A percentile compares a stretch with the other conserved stretches of the same genome.
These are phyloP conservation scores for Cladosporium sp. DNA, from an alignment of 2,329 filamentous ascomycete species.

Conservation along the genomic window DNA sequence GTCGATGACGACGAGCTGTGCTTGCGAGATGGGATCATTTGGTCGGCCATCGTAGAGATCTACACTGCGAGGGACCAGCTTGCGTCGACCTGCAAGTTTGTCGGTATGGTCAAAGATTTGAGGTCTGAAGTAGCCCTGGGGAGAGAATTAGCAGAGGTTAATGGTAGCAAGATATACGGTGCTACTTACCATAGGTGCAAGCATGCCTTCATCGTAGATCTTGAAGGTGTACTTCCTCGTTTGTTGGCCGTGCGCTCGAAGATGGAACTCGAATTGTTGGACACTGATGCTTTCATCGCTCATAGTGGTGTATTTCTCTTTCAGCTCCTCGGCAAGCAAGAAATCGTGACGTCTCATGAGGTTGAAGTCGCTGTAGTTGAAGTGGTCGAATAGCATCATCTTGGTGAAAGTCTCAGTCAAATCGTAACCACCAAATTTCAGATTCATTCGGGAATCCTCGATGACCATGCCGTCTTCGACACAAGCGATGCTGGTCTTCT, in stretches of 20 bases:
- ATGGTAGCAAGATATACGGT: too few relatives aligned
- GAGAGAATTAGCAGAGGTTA: not conserved
- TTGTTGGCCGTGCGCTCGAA: conserved; percentile 80
- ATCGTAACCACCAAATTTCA: conserved; percentile 90
- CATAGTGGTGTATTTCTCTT: conserved; percentile 89
- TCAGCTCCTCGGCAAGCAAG: conserved; percentile 88
- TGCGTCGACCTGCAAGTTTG: conserved; percentile 76
- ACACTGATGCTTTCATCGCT: conserved; percentile 85
- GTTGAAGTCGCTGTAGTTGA: conserved; percentile 94
- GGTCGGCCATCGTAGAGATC: conserved; percentile 91
- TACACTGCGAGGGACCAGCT: conserved; percentile 79
- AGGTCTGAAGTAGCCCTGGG: conserved; percentile 78
- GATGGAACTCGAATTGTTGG: conserved; percentile 82
- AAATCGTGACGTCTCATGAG: conserved; percentile 87
- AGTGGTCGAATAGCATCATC: conserved; percentile 96
- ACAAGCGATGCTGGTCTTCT: conserved; percentile 95
- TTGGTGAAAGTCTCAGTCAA: conserved; percentile 93
- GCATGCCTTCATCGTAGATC: conserved; percentile 90
- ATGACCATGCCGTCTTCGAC: conserved; percentile 94
- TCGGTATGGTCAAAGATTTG: conserved; percentile 75
- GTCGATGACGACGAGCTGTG: conserved; percentile 66
- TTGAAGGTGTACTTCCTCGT: conserved; percentile 95
- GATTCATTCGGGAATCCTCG: conserved; percentile 89
- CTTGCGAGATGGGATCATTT: conserved; percentile 82
- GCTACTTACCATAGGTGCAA: conserved; percentile 70